Conservation (phyloP, 345 rosid species). For the Eucalyptus microcorys region DNA sequence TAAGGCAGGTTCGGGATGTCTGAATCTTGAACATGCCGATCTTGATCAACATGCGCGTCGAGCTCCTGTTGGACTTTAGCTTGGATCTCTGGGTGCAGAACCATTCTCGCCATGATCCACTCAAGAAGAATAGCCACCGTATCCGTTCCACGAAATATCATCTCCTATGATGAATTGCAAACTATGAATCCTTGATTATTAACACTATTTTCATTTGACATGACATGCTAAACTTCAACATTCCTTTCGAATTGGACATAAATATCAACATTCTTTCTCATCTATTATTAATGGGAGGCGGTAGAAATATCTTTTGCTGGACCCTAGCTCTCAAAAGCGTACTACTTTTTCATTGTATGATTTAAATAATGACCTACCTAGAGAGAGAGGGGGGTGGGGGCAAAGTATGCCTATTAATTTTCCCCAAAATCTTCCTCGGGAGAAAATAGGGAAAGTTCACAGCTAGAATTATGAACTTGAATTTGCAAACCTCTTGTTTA, state of each 20-base stretch:
- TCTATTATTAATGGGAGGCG: neutral
- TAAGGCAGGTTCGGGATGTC: constrained; percentile 45
- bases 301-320: neutral
- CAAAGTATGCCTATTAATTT: neutral
- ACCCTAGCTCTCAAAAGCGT: neutral
- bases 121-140: constrained; percentile 60
- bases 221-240: neutral
- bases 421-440: neutral
- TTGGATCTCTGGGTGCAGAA: constrained; percentile 45
- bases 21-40: constrained; percentile 22
- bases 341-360: neutral
- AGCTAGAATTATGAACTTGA: neutral
- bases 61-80: constrained; percentile 34
- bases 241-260: neutral
- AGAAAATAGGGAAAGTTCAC: neutral
- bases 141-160: constrained; percentile 63
- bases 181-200: neutral
- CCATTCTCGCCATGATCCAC: constrained; percentile 65
- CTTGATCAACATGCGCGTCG: constrained; percentile 9
- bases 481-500: neutral
- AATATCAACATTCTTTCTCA: neutral
- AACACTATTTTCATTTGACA: neutral
- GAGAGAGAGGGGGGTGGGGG: neutral
- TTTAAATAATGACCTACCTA: neutral
- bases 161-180: constrained; percentile 20